Percentiles rank a stretch among this genome's conserved stretches.
phyloP scores from a whole-genome alignment of 2,329 filamentous ascomycete genomes.

The Neopestalotiopsis sp. region DNA sequence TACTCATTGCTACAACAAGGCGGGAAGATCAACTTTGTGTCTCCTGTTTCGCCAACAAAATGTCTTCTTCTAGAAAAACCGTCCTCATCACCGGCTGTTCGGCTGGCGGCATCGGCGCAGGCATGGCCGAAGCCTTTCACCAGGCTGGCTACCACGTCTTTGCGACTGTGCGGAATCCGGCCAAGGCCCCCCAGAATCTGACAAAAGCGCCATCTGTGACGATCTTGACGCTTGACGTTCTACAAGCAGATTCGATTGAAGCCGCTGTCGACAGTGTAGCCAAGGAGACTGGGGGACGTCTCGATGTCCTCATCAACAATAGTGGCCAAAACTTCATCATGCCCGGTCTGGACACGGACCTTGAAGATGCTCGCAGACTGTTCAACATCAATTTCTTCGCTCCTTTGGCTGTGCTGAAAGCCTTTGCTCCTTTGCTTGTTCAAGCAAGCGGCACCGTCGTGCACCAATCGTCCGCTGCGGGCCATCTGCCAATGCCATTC shows the following conservation, averaged over 20 bases:
- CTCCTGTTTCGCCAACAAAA: not conserved
- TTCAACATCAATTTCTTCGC: constrained; percentile 20
- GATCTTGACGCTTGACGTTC: constrained; percentile 21
- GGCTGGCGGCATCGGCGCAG: not conserved
- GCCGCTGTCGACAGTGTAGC: constrained; percentile 24
- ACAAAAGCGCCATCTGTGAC: constrained; percentile 18
- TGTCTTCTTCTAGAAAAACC: not conserved
- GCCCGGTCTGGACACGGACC: constrained; percentile 18
- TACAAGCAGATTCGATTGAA: constrained; percentile 22
- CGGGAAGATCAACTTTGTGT: no score
- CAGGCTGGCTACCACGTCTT: constrained; percentile 9
- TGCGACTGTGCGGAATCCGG: constrained; percentile 19
- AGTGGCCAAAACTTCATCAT: constrained; percentile 27
- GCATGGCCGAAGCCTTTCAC: not conserved
- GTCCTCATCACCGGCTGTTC: constrained; percentile 12
- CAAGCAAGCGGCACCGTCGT: constrained; percentile 18
- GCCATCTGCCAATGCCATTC: constrained; percentile 12
- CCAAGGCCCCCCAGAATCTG: constrained; percentile 17
- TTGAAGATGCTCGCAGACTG: constrained; percentile 12
- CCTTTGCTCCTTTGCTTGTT: constrained; percentile 20
- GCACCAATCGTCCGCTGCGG: constrained; percentile 18
- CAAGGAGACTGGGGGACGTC: no score
- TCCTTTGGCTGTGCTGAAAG: constrained; percentile 19
- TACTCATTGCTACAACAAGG: no score
- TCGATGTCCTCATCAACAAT: constrained; percentile 27